Conservation (phyloP, 768 basidiomycete genomes). For the Amanita inopinata region DNA sequence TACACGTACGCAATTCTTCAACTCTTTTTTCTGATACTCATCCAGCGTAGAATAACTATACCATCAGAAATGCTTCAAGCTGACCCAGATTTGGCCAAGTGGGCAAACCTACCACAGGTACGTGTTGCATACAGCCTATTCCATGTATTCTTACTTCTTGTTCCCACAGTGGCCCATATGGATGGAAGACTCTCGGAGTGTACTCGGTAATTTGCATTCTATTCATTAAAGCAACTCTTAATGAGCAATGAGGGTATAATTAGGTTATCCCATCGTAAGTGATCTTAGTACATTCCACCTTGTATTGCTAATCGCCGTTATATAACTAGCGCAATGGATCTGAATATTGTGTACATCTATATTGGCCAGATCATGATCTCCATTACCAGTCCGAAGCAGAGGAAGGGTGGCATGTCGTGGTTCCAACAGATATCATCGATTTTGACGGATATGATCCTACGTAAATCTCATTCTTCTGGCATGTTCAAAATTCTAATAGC, state of each 20-base stretch:
- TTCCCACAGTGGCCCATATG: constrained; percentile 22
- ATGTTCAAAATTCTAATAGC: constrained; percentile 1
- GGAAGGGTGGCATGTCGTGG: constrained; percentile 26
- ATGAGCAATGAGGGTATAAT: constrained; percentile 17
- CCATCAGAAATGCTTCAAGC: constrained; percentile 25
- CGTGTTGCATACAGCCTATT: constrained; percentile 5
- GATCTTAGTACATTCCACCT: neutral
- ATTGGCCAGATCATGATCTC: constrained; percentile 24
- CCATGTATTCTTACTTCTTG: neutral
- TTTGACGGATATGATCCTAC: constrained; percentile 26
- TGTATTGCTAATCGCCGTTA: too few relatives aligned
- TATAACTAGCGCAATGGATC: constrained; percentile 25
- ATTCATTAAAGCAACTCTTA: neutral
- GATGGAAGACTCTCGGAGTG: constrained; percentile 21
- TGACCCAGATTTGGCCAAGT: constrained; percentile 28
- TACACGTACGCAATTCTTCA: constrained; percentile 25
- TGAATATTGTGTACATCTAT: constrained; percentile 27
- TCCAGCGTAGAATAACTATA: constrained; percentile 23
- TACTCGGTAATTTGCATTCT: constrained; percentile 14
- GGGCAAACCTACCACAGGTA: constrained; percentile 24
- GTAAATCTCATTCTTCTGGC: constrained; percentile 17
- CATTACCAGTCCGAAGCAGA: constrained; percentile 15
- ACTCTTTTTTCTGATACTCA: constrained; percentile 1
- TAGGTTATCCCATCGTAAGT: constrained; percentile 21
- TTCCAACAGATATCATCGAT: constrained; percentile 24